A percentile compares a stretch with the other conserved stretches of the same genome.
Conservation (phyloP, 2,329 filamentous ascomycete genomes). For the Penicillium sp. region DNA sequence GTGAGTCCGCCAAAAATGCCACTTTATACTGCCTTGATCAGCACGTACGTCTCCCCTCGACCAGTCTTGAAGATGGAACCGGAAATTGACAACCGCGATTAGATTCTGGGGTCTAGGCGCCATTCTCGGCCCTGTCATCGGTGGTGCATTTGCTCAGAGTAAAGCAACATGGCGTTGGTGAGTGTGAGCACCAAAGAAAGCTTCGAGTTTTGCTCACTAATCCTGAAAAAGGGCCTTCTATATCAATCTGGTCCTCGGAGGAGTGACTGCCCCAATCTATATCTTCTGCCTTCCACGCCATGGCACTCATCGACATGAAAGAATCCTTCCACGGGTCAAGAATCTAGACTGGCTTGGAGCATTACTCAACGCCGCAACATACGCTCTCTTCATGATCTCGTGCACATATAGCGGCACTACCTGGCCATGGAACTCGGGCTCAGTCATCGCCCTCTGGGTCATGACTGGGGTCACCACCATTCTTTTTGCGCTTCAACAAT, state of each 20-base stretch:
- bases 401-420: neutral
- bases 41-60: too few relatives aligned
- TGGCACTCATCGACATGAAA: neutral
- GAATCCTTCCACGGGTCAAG: neutral
- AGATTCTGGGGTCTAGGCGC: constrained; percentile 3
- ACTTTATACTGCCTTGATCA: neutral
- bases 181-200: too few relatives aligned
- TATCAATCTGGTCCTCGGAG: neutral
- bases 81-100: neutral
- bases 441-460: neutral
- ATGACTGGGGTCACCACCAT: neutral
- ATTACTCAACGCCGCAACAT: neutral
- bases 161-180: constrained; percentile 4
- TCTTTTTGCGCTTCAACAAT: neutral
- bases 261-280: neutral
- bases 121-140: constrained; percentile 4
- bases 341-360: neutral
- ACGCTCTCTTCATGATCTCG: neutral
- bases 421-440: neutral
- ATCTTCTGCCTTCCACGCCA: neutral
- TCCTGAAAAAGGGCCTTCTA: neutral
- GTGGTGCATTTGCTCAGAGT: neutral
- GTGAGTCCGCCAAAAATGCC: neutral
- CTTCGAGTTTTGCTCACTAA: too few relatives aligned
- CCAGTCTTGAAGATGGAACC: too few relatives aligned